Evolutionary conservation across 352 stramenopile genomes (phyloP).

Genomic region (Phytophthora foliorum): DNA sequence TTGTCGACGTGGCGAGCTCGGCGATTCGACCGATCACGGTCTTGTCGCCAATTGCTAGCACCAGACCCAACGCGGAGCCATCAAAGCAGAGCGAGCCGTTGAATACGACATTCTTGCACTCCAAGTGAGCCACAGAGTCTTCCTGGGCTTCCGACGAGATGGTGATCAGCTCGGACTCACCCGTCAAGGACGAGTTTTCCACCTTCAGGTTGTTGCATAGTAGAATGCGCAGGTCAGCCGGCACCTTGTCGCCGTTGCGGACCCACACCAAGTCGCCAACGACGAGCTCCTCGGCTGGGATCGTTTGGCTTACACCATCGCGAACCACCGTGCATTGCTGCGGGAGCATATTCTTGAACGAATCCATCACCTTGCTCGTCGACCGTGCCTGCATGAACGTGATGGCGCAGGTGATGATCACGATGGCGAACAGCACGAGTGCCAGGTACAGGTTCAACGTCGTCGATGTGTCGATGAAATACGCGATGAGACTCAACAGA

Average conservation of each 20-base stretch:
- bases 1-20: conserved; percentile 48
- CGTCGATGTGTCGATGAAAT: conserved; percentile 51
- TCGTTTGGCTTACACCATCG: conserved; percentile 45
- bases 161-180: conserved; percentile 59
- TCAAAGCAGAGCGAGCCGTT: conserved; percentile 61
- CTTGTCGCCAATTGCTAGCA: conserved; percentile 55
- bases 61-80: conserved; percentile 50
- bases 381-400: conserved; percentile 52
- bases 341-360: conserved; percentile 63
- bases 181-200: conserved; percentile 74
- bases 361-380: conserved; percentile 59
- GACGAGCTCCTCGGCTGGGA: conserved; percentile 58
- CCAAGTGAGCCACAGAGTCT: conserved; percentile 38
- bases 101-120: conserved; percentile 62
- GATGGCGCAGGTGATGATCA: conserved; percentile 50
- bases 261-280: conserved; percentile 66
- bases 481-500: conserved; percentile 45
- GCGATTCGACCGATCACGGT: conserved; percentile 69
- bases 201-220: conserved; percentile 63
- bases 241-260: conserved; percentile 62
- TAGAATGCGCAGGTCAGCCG: conserved; percentile 58
- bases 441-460: conserved; percentile 53
- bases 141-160: conserved; percentile 38
- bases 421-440: conserved; percentile 53
- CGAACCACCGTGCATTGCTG: conserved; percentile 53